Evolutionary conservation across 1,284 basidiomycete species (phyloP), one percentile per base, ranked within the genome.

Genomic region (Wolfiporia cocos): DNA sequence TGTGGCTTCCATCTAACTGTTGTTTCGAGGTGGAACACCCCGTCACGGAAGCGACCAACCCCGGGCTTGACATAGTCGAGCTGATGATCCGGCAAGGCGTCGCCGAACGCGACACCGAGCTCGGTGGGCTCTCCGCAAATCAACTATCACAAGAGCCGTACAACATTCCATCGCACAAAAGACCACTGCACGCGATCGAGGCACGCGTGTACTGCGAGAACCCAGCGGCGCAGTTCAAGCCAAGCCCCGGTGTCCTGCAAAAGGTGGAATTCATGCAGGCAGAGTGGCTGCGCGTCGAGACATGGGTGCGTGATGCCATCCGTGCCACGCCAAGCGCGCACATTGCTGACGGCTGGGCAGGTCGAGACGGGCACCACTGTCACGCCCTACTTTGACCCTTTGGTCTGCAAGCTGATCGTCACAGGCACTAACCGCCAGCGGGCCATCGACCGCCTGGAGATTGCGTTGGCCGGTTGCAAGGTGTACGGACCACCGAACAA

Each of bases 1-100:
- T 33, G 11, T 28, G 19, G 14, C 15, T 41, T 4, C 33, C 17
- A 14, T 39, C 26, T 36, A 35, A 37, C 43, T 17, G 23, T 24
- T 9, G 30, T 40, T n/a, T n/a, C n/a, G n/a, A 78, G 70, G 83
- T 86, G 14, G 85, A 86, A 60, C 84, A 86, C 51, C 70, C 77
- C 1, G 69, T 87, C 30, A 86, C 81, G 0, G 84, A 86, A 60
- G 65, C 64, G 19, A 65, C 72, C 10, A 66, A 78, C 52, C 70
- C 72, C 1, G 71, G 70, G 3, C 66, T 85, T 31, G 83, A 86
- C 51, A 65, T 87, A 12, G 75, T 86, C 15, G 70, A 75, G 44
- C 60, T 86, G 29, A 86, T 86, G 82, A 70, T 83, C 31, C 57
- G 63, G 1, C 76, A 78, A 56, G 78, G 70, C 0, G 52, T 75